These are phyloP conservation scores for Quambalaria eucalypti DNA, from an alignment of 1,284 basidiomycete species.

Conservation along the genomic window DNA sequence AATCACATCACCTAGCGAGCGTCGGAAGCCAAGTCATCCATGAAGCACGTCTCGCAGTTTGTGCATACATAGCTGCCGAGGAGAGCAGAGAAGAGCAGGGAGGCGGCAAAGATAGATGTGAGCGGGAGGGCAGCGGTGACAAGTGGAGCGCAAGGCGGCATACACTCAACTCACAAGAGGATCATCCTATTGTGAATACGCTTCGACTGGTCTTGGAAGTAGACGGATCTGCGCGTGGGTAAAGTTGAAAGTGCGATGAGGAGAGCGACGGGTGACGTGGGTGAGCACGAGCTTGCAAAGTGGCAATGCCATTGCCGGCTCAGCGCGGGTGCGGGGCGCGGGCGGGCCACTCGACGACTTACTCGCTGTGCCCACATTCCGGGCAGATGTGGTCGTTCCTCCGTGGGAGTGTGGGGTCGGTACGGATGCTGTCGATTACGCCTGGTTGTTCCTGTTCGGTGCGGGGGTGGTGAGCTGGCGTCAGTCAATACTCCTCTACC, in stretches of 20 bases:
- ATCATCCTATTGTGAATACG: conserved; percentile 42
- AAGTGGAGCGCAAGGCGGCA: neutral
- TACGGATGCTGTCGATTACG: conserved; percentile 76
- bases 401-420: conserved; percentile 69
- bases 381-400: conserved; percentile 40
- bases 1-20: neutral
- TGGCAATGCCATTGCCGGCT: neutral
- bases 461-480: neutral
- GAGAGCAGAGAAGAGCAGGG: neutral
- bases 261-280: neutral
- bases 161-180: conserved; percentile 22
- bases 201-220: conserved; percentile 46
- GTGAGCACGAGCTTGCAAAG: neutral
- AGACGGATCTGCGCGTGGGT: conserved; percentile 15
- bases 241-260: no score
- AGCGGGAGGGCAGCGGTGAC: neutral
- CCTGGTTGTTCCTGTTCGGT: conserved; percentile 72
- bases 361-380: conserved; percentile 32
- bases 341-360: neutral
- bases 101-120: neutral
- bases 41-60: neutral
- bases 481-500: neutral
- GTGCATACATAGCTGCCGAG: neutral
- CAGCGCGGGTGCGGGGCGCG: neutral
- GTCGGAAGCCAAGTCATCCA: neutral